Percentiles rank a stretch among this genome's conserved stretches.
Evolutionary conservation across 371 early-diverging fungal species (phyloP).

Genomic region (Syncephalis plumigaleata): DNA sequence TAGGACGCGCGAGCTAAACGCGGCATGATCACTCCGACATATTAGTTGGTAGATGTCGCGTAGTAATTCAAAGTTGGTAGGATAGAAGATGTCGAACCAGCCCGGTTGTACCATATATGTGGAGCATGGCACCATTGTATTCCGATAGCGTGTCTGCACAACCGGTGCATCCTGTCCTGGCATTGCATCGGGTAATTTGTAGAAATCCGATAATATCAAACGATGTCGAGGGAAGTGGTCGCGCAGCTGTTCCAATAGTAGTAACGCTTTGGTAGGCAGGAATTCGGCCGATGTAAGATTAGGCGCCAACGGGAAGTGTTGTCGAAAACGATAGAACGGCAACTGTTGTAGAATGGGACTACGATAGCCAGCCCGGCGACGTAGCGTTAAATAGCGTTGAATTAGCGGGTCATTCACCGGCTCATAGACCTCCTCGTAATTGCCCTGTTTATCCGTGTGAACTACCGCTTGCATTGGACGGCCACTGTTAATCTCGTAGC

Average conservation of each 20-base stretch:
- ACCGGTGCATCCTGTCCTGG: constrained; percentile 77
- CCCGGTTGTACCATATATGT: constrained; percentile 93
- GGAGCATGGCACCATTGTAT: constrained; percentile 82
- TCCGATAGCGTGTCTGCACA: constrained; percentile 80
- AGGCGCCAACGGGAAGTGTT: constrained; percentile 58
- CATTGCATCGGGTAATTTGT: constrained; percentile 59
- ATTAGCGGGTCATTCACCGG: constrained; percentile 61
- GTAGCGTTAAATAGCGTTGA: constrained; percentile 37
- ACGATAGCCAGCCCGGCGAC: constrained; percentile 31
- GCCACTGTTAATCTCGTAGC: constrained; percentile 54
- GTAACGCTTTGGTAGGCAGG: constrained; percentile 74
- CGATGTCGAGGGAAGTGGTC: constrained; percentile 71
- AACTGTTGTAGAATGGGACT: constrained; percentile 38
- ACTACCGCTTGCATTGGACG: constrained; percentile 71
- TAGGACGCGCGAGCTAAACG: constrained; percentile 32
- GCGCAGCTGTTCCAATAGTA: constrained; percentile 54
- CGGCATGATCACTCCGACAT: constrained; percentile 25
- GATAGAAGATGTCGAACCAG: constrained; percentile 97
- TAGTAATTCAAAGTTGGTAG: constrained; percentile 83
- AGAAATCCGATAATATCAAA: constrained; percentile 83
- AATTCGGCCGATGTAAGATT: constrained; percentile 76
- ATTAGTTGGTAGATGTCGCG: constrained; percentile 52
- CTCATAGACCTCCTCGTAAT: constrained; percentile 72
- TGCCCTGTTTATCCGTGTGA: constrained; percentile 57
- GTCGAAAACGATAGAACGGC: constrained; percentile 26